Conservation (phyloP, 176 grass and related monocot species). For the Lolium rigidum region DNA sequence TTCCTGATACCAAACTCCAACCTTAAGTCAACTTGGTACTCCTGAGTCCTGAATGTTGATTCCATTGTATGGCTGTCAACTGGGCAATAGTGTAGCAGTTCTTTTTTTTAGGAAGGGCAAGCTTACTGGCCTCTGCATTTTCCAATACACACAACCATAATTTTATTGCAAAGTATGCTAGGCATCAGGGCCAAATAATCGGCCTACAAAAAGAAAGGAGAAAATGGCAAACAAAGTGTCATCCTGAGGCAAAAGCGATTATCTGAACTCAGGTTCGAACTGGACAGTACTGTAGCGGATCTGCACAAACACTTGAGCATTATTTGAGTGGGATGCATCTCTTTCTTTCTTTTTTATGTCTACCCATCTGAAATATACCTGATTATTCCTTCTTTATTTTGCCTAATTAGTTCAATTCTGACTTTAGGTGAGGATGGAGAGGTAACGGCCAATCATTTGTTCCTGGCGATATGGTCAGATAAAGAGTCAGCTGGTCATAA, state of each 20-base stretch:
- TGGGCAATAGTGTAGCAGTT: neutral
- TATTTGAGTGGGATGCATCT: constrained; percentile 11
- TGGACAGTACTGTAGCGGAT: neutral
- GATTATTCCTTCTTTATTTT: constrained; percentile 16
- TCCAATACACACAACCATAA: neutral
- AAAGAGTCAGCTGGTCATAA: constrained; percentile 86
- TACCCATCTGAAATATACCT: constrained; percentile 7
- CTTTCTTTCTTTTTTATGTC: neutral
- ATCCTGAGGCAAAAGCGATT: neutral
- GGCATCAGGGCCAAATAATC: neutral
- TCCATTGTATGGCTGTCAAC: constrained; percentile 5
- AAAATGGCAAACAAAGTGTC: neutral
- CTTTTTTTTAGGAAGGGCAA: neutral
- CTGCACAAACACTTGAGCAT: neutral
- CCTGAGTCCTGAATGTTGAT: neutral
- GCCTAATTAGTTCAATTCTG: constrained; percentile 28
- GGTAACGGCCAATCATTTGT: constrained; percentile 76
- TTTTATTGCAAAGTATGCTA: neutral
- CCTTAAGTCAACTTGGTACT: neutral
- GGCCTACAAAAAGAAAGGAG: neutral
- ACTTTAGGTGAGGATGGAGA: constrained; percentile 70
- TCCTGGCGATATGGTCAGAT: constrained; percentile 89
- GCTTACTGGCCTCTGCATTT: neutral
- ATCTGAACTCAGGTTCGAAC: neutral
- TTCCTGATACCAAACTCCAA: neutral